Evolutionary conservation across 768 basidiomycete genomes (phyloP), one percentile per base, ranked within the genome.

Genomic region (Clavaria fumosa): DNA sequence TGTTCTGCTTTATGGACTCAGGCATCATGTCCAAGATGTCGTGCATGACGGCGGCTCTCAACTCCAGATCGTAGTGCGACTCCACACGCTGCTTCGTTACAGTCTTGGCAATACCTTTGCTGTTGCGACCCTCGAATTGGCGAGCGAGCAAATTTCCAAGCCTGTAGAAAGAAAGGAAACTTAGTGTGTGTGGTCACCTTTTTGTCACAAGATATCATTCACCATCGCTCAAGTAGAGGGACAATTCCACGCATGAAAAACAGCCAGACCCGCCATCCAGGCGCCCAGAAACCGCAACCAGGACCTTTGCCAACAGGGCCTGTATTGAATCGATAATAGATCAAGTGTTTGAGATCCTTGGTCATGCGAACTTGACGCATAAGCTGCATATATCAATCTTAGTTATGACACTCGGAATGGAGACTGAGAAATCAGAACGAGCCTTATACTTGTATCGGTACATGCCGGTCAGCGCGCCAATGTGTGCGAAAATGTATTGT

Each of bases 1-100:
- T 97, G 63, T 97, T 99, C 60, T 91, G 89, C 61, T 91, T 91
- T 66, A 97, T 91, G 2, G 85, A 89, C 58, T 97, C 95, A 5
- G 95, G 95, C 93, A 97, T 96, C 93, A 97, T 96, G 64, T 97
- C 93, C 48, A 99, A 66, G 48, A 99, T 97, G 58, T 99, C 93
- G 61, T 96, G 93, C 95, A 99, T 97, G 50, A 99, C 93, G 33
- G 95, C 91, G 0, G 95, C 95, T 38, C 95, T 79, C 31, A 99
- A 64, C 54, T 99, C 95, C 23, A 99, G 69, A 56, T 99, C 95
- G 50, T 91, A 97, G 56, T 99, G 95, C 6, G 90, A 95, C 59
- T 99, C 95, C 10, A 97, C 95, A 50, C 93, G 78, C 61, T 99
- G 95, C 61, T 99, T 99, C 18, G 95, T 99, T 17, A 99, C 93